phyloP scores from a whole-genome alignment of 2,329 filamentous ascomycete genomes.

The Dactylellina drechsleri region DNA sequence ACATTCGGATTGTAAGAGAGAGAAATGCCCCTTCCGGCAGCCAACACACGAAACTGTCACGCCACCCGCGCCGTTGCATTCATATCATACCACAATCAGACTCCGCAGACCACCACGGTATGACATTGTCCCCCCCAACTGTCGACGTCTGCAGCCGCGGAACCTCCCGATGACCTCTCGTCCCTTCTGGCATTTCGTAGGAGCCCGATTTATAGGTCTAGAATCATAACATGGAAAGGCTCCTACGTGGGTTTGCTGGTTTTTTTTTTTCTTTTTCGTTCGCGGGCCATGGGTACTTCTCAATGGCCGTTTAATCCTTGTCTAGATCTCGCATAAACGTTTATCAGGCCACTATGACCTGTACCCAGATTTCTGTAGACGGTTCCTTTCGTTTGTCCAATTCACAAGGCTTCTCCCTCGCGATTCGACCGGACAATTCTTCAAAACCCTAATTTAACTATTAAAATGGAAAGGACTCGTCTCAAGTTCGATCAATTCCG shows the following conservation, averaged over 20 bases:
- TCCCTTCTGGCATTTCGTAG: constrained; percentile 21
- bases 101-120: background rate
- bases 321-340: constrained; percentile 41
- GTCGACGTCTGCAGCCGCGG: constrained; percentile 34
- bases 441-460: constrained; percentile 31
- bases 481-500: background rate
- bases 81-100: constrained; percentile 48
- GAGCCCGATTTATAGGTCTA: constrained; percentile 30
- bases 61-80: constrained; percentile 26
- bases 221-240: constrained; percentile 14
- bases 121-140: background rate
- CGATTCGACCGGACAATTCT: constrained; percentile 34
- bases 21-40: constrained; percentile 14
- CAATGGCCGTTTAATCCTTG: constrained; percentile 26
- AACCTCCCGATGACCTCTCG: constrained; percentile 31
- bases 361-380: constrained; percentile 6
- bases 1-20: constrained; percentile 25
- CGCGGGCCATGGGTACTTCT: constrained; percentile 4
- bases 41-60: constrained; percentile 37
- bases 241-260: constrained; percentile 27
- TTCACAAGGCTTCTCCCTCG: constrained; percentile 15
- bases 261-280: constrained; percentile 10
- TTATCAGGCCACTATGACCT: constrained; percentile 54
- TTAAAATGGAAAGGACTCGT: constrained; percentile 23
- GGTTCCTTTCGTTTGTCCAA: constrained; percentile 6